Base-by-base conservation (phyloP, 2,329 filamentous ascomycete species). In the Alternaria brassicicola region DNA sequence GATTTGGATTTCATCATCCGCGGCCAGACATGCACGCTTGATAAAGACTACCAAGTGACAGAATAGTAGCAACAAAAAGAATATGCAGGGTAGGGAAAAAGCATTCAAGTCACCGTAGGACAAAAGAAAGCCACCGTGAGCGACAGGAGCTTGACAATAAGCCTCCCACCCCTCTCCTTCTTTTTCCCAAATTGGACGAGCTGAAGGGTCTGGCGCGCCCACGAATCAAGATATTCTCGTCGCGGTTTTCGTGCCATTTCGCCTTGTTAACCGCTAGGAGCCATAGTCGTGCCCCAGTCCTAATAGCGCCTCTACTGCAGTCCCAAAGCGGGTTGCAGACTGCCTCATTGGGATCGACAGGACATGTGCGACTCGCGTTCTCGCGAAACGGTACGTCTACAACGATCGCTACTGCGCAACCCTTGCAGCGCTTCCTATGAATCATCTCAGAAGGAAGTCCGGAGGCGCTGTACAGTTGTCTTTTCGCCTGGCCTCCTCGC, bases 1-100 rank as follows among this genome's bases (percentile, higher is more conserved):
- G 65, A 65, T 42, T 57, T 68, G 55, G 67, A 62, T 33, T 42
- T 63, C 53, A 59, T 59, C 19, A 28, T 25, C 50, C n/a, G 17
- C 17, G 26, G 25, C 19, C 41, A 42, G 21, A 48, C 56, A 62
- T 59, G 26, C 57, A 50, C 42, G 17, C 15, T 21, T n/a, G 45
- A 35, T 54, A 36, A 41, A 53, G 42, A 51, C 31, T 31, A 57
- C 9, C 33, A 26, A 26, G 31, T 15, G 47, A 41, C 49, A 38
- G 35, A 25, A 42, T 35, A 47, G 36, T 25, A 19, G 28, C 35
- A 15, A 42, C n/a, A 46, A 52, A 42, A 35, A 19, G 38, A 56
- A 52, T 47, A 42, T 23, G 48, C 41, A 33, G 54, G 55, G 43
- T 46, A 39, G 52, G 48, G 19, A 54, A 43, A 43, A 52, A 49